Percentiles rank a stretch among this genome's conserved stretches.
phyloP scores from a whole-genome alignment of 805 yeast genomes.

The Ogataea glucozyma region DNA sequence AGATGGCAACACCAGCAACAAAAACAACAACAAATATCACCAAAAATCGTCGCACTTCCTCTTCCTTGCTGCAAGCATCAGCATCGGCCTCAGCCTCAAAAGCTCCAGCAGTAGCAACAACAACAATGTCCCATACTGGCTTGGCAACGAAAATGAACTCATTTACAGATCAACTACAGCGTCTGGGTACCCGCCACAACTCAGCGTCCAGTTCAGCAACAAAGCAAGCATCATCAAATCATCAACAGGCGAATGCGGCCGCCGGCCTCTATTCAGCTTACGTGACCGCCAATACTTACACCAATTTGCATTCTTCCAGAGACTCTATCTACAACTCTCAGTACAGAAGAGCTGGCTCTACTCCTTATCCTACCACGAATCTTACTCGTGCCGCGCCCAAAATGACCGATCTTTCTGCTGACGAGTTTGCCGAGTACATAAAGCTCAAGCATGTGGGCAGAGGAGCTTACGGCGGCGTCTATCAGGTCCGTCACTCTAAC shows the following conservation, averaged over 20 bases:
- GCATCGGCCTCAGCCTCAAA: too few relatives aligned
- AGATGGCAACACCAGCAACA: neutral
- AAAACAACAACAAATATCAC: constrained; percentile 2
- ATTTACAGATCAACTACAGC: constrained; percentile 3
- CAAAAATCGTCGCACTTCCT: neutral
- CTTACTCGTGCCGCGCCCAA: constrained; percentile 7
- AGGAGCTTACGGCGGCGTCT: constrained; percentile 92
- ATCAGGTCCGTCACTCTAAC: constrained; percentile 34
- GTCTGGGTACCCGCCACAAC: constrained; percentile 5
- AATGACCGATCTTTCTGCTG: constrained; percentile 21
- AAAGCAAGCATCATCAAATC: too few relatives aligned
- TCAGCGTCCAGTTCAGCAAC: too few relatives aligned
- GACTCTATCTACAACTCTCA: too few relatives aligned
- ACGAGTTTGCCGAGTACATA: constrained; percentile 41
- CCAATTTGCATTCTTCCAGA: too few relatives aligned
- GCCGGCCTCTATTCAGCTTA: neutral
- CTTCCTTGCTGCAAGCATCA: neutral
- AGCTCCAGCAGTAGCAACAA: too few relatives aligned
- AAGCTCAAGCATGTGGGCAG: constrained; percentile 71
- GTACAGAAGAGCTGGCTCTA: constrained; percentile 2
- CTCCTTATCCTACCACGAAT: constrained; percentile 7
- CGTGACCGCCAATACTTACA: constrained; percentile 3
- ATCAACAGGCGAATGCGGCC: neutral
- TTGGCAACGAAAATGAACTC: constrained; percentile 5
- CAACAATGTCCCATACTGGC: too few relatives aligned